Percentiles rank a stretch among this genome's conserved stretches.
Conservation (phyloP, 768 basidiomycete genomes). For the Lactifluus hygrophoroides region DNA sequence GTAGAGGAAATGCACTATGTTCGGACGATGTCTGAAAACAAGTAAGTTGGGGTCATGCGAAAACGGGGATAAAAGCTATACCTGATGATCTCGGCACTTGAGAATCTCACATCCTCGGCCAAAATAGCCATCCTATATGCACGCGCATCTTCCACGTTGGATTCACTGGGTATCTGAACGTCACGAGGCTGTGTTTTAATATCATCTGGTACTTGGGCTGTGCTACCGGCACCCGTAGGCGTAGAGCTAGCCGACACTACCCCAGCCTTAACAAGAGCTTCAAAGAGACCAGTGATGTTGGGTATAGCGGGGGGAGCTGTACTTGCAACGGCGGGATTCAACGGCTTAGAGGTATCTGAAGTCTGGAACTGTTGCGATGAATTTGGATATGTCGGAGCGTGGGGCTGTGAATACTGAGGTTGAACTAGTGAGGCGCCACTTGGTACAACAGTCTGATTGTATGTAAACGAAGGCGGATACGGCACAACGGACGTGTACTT, state of each 20-base stretch:
- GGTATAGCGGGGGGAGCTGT: constrained; percentile 14
- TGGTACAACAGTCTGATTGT: constrained; percentile 26
- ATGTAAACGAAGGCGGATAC: constrained; percentile 22
- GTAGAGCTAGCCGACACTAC: constrained; percentile 52
- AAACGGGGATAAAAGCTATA: constrained; percentile 24
- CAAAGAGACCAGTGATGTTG: constrained; percentile 50
- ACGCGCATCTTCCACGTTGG: constrained; percentile 40
- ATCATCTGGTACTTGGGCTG: constrained; percentile 19
- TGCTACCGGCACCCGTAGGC: constrained; percentile 40
- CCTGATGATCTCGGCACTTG: constrained; percentile 64
- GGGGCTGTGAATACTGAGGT: constrained; percentile 15
- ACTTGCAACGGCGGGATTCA: constrained; percentile 23
- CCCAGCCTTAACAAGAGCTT: constrained; percentile 71
- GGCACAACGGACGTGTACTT: constrained; percentile 14
- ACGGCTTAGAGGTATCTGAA: constrained; percentile 4
- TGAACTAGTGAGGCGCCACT: constrained; percentile 18
- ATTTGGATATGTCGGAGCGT: constrained; percentile 1
- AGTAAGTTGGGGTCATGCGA: neutral
- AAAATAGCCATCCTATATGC: constrained; percentile 56
- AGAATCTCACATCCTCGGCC: constrained; percentile 50
- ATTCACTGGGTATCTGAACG: constrained; percentile 28
- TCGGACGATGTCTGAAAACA: constrained; percentile 45
- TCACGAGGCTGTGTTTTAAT: constrained; percentile 27
- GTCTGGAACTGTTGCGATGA: constrained; percentile 6
- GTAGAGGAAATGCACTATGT: constrained; percentile 61